Evolutionary conservation across 1,139 yeast species (phyloP).

Genomic region (Candida sp.): DNA sequence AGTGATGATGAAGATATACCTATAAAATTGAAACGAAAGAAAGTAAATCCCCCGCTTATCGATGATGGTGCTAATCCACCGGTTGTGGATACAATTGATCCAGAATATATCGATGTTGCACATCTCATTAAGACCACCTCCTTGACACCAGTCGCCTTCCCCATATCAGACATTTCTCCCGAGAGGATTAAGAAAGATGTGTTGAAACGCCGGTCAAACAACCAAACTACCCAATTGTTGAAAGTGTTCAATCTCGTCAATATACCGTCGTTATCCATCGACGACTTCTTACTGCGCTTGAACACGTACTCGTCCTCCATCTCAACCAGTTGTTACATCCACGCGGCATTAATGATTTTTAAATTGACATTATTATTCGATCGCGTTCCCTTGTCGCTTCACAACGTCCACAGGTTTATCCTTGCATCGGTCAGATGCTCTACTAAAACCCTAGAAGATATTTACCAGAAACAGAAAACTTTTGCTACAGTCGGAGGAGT

Average conservation of each 20-base stretch:
- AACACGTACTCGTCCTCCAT: constrained; percentile 41
- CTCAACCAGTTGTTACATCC: constrained; percentile 39
- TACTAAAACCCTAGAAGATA: constrained; percentile 42
- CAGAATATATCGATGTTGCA: constrained; percentile 16
- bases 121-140: constrained; percentile 14
- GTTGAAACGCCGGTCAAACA: constrained; percentile 17
- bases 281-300: constrained; percentile 34
- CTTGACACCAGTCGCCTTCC: constrained; percentile 11
- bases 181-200: constrained; percentile 18
- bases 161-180: constrained; percentile 15
- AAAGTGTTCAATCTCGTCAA: constrained; percentile 33
- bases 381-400: constrained; percentile 26
- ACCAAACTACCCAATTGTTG: constrained; percentile 27
- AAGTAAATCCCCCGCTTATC: not conserved
- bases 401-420: constrained; percentile 37
- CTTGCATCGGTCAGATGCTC: constrained; percentile 44
- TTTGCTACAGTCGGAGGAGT: constrained; percentile 48
- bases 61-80: constrained; percentile 8
- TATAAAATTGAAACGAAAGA: not conserved
- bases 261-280: constrained; percentile 34
- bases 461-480: constrained; percentile 40
- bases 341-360: constrained; percentile 37
- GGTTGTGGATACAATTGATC: too few relatives aligned
- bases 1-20: constrained; percentile 4
- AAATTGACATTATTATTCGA: constrained; percentile 33